Conservation (phyloP, 495 filamentous ascomycete species). For the Podospora anserina region DNA sequence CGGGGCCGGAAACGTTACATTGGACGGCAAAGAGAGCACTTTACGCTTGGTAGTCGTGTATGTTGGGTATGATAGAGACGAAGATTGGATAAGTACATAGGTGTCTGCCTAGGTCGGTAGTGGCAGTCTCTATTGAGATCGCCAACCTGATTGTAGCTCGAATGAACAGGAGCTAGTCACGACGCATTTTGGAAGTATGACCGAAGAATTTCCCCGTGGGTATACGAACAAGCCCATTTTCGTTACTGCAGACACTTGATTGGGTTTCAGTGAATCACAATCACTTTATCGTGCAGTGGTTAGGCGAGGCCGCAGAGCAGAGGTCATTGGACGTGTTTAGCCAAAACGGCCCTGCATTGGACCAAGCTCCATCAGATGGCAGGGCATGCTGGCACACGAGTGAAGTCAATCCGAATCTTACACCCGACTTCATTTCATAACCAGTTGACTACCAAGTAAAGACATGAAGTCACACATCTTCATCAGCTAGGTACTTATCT, state of each 20-base stretch:
- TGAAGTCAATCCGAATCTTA: not conserved
- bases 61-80: too few relatives aligned
- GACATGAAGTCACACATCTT: too few relatives aligned
- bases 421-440: not conserved
- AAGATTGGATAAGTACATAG: too few relatives aligned
- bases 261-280: not conserved
- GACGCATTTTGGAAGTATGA: not conserved
- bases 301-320: not conserved
- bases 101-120: not conserved
- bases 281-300: conserved; percentile 1
- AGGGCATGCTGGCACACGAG: not conserved
- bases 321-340: not conserved
- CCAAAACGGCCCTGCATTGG: not conserved
- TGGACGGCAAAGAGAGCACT: not conserved
- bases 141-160: not conserved
- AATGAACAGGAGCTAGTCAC: not conserved
- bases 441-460: too few relatives aligned
- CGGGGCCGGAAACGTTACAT: not conserved
- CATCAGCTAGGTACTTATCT: too few relatives aligned
- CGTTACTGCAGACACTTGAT: conserved; percentile 1
- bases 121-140: not conserved
- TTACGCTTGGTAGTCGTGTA: not conserved
- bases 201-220: not conserved
- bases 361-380: not conserved
- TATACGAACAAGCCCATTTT: not conserved